These are phyloP conservation scores for Aspergillus puulaauensis DNA, from an alignment of 2,329 filamentous ascomycete genomes.

Conservation along the genomic window DNA sequence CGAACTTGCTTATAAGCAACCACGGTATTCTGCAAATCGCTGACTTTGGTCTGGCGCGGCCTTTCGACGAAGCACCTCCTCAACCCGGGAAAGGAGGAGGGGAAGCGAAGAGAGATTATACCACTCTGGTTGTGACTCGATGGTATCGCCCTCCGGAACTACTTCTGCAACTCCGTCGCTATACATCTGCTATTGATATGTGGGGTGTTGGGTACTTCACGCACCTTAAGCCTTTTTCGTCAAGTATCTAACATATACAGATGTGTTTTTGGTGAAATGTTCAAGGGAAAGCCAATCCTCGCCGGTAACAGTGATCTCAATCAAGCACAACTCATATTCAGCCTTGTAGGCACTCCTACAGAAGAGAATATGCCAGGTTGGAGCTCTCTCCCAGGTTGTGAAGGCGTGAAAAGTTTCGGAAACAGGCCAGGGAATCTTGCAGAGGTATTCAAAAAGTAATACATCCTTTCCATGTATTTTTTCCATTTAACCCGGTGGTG, in stretches of 20 bases:
- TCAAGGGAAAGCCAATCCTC: conserved; percentile 87
- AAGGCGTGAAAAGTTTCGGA: conserved; percentile 65
- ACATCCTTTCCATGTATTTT: neutral
- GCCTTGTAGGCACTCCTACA: conserved; percentile 83
- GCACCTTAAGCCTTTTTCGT: neutral
- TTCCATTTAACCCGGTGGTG: neutral
- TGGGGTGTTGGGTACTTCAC: conserved; percentile 84
- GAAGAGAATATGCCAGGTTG: conserved; percentile 93
- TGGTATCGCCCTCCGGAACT: conserved; percentile 97
- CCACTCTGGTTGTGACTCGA: conserved; percentile 90
- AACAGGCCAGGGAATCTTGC: conserved; percentile 65
- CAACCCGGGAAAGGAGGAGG: conserved; percentile 76
- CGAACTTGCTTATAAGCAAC: conserved; percentile 95
- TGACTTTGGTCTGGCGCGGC: conserved; percentile 90
- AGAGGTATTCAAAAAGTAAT: conserved; percentile 71
- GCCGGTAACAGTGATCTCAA: conserved; percentile 84
- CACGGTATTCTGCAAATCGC: conserved; percentile 91
- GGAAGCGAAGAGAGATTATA: conserved; percentile 86
- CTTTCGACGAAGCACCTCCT: conserved; percentile 84
- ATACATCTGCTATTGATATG: conserved; percentile 97
- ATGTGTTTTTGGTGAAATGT: conserved; percentile 99
- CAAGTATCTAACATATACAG: conserved; percentile 45
- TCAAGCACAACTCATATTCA: conserved; percentile 91
- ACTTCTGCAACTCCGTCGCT: conserved; percentile 79
- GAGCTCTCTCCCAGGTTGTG: conserved; percentile 76